Evolutionary conservation across 129 eudicot genomes (phyloP).

Genomic region (Scalesia atractyloides): DNA sequence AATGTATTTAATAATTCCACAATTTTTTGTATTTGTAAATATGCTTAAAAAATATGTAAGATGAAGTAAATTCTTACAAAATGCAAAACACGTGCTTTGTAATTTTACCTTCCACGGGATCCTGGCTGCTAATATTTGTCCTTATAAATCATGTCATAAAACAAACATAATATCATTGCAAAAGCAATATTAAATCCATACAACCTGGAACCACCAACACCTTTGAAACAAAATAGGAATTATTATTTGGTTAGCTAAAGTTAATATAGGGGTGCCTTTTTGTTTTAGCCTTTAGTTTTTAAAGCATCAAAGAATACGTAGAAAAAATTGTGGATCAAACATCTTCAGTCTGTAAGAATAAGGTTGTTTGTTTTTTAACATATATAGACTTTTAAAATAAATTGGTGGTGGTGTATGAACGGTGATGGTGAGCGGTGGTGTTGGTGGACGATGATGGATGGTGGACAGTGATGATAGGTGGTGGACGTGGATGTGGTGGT

Average conservation of each 20-base stretch:
- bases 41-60: too few relatives aligned
- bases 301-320: too few relatives aligned
- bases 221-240: not conserved
- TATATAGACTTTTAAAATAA: too few relatives aligned
- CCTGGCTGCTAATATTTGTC: not conserved
- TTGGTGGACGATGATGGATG: too few relatives aligned
- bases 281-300: not conserved
- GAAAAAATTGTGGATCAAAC: too few relatives aligned
- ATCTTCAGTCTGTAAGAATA: too few relatives aligned
- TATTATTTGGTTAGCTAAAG: conserved; percentile 10
- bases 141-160: not conserved
- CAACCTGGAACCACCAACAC: not conserved
- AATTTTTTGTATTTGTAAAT: not conserved
- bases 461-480: too few relatives aligned
- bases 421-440: too few relatives aligned
- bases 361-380: too few relatives aligned
- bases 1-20: not conserved
- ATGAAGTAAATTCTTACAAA: not conserved
- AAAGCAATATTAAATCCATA: conserved; percentile 13
- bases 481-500: too few relatives aligned
- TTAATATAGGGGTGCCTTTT: not conserved
- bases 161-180: conserved; percentile 1
- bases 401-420: too few relatives aligned
- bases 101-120: not conserved
- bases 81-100: not conserved